Evolutionary conservation across 2,329 filamentous ascomycete genomes (phyloP), one percentile per base, ranked within the genome.

Genomic region (Epicoccum nigrum): DNA sequence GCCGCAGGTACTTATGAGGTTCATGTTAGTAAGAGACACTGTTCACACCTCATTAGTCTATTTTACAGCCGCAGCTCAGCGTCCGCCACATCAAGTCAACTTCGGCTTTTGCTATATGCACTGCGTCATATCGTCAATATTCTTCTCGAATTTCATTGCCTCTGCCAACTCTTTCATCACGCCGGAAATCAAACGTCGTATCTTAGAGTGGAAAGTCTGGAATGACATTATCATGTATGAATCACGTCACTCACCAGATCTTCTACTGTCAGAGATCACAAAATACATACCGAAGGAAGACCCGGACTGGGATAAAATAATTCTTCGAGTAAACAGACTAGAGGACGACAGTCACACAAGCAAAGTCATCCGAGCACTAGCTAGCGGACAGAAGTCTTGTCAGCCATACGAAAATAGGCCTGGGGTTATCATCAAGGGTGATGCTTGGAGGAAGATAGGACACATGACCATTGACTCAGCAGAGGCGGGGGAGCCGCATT

Each of bases 51-150:
- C 4, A 6, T 8, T 54, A 74, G 81, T 78, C 0, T 85, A 82
- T 65, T 84, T 79, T 63, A 80, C 82, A n/a, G 76, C 73, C 0
- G 83, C 86, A 1, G 84, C 90, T 0, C 82, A 89, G 60, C 77
- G 82, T 23, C 83, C 83, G 0, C 78, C 87, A 41, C 54, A 68
- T 23, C 47, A 60, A 25, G 32, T 65, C 46, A 92, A 88, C 68
- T 85, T 90, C 68, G 92, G 96, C 69, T 97, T 97, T 71, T 94
- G 87, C 77, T 79, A 78, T 67, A 92, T 92, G 63, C 92, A 97
- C 72, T 84, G 86, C 63, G 76, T 93, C 59, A 97, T 88, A 66
- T 78, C 79, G 9, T 86, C 87, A n/a, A 84, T 96, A 59, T 94
- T 93, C 76, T 80, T 90, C 58, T 77, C 79, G 5, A 69, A 79